Percentiles rank a stretch among this genome's conserved stretches.
Evolutionary conservation across 2,329 filamentous ascomycete genomes (phyloP).

Genomic region (Monilinia polystroma): DNA sequence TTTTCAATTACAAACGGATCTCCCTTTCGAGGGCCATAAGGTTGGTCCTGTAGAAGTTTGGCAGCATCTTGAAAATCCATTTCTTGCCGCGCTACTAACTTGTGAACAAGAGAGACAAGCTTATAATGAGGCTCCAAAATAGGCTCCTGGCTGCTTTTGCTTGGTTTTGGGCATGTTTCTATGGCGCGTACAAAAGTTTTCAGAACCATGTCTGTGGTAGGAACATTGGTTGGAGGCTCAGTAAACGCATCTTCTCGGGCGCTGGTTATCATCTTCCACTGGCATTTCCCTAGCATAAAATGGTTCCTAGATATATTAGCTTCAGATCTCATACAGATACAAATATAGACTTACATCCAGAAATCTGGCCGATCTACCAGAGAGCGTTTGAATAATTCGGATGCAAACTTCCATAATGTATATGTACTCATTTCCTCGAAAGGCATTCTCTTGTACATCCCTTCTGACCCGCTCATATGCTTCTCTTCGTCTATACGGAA

Average conservation of each 20-base stretch:
- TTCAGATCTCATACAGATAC: conserved; percentile 4
- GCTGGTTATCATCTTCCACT: conserved; percentile 67
- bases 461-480: conserved; percentile 55
- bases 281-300: conserved; percentile 69
- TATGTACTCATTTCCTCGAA: conserved; percentile 59
- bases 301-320: conserved; percentile 50
- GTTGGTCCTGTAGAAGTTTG: conserved; percentile 41
- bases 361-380: conserved; percentile 57
- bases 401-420: conserved; percentile 64
- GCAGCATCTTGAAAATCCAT: conserved; percentile 37
- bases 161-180: conserved; percentile 58
- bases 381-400: conserved; percentile 58
- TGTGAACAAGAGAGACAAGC: conserved; percentile 64
- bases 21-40: conserved; percentile 37
- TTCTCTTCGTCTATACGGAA: conserved; percentile 62
- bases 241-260: conserved; percentile 44
- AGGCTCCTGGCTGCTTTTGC: conserved; percentile 60
- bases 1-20: conserved; percentile 35
- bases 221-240: conserved; percentile 38
- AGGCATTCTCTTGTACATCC: conserved; percentile 56
- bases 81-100: conserved; percentile 51
- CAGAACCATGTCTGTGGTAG: conserved; percentile 49
- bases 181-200: conserved; percentile 59
- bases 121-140: conserved; percentile 74
- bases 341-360: conserved; percentile 54